These are phyloP conservation scores for Actinomucor elegans DNA, from an alignment of 371 early-diverging fungal genomes.

Conservation along the genomic window DNA sequence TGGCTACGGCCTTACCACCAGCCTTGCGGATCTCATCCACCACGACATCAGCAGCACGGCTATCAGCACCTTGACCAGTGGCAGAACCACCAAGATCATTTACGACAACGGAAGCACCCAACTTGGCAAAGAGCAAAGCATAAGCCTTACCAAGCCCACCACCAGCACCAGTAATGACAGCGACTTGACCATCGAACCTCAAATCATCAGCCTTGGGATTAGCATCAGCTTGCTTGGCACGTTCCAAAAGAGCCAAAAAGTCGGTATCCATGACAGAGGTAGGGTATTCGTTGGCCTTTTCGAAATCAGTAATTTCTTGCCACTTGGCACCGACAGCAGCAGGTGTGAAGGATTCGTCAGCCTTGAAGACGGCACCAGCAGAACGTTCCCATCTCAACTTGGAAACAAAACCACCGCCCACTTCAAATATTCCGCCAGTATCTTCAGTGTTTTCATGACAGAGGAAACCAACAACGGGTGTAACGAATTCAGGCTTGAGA, in stretches of 20 bases:
- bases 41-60: constrained; percentile 92
- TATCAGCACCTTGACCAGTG: constrained; percentile 61
- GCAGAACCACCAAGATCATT: constrained; percentile 84
- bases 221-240: constrained; percentile 66
- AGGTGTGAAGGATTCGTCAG: constrained; percentile 86
- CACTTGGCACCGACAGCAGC: constrained; percentile 75
- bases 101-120: constrained; percentile 84
- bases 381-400: constrained; percentile 95
- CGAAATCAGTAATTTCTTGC: constrained; percentile 80
- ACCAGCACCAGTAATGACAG: constrained; percentile 92
- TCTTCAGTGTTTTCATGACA: constrained; percentile 87
- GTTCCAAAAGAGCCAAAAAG: constrained; percentile 79
- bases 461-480: constrained; percentile 94
- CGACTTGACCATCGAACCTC: constrained; percentile 85
- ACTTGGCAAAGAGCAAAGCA: constrained; percentile 80
- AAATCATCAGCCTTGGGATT: constrained; percentile 62
- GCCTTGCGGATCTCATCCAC: constrained; percentile 91
- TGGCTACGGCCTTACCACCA: constrained; percentile 97
- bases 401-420: constrained; percentile 92
- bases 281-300: constrained; percentile 69
- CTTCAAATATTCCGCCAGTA: constrained; percentile 89
- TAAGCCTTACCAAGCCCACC: constrained; percentile 89
- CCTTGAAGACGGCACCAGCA: constrained; percentile 89
- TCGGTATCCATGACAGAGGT: constrained; percentile 78
- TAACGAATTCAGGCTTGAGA: constrained; percentile 95